Evolutionary conservation across 208 protist genomes (phyloP).

Genomic region (Crithidia mellificae): DNA sequence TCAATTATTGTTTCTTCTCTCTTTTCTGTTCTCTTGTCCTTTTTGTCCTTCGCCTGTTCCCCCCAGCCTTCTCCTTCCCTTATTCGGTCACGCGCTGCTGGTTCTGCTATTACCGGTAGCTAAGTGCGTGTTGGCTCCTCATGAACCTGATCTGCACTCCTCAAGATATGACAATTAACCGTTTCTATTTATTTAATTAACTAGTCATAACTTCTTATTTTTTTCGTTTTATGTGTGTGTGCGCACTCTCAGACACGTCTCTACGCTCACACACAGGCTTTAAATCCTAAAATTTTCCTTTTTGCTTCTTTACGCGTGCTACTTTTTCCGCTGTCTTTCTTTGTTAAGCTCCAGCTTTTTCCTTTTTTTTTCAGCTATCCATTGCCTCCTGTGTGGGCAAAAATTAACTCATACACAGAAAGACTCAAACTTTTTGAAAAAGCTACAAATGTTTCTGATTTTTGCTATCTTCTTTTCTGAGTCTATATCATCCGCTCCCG

Average conservation of each 20-base stretch:
- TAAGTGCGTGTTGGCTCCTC: not conserved
- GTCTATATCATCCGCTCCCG: not conserved
- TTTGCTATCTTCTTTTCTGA: not conserved
- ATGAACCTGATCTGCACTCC: not conserved
- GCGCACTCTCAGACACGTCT: not conserved
- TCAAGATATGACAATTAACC: not conserved
- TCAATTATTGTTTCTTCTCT: not conserved
- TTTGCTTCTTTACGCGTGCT: not conserved
- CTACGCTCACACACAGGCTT: not conserved
- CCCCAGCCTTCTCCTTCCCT: not conserved
- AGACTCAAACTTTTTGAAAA: not conserved
- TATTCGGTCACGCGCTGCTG: not conserved
- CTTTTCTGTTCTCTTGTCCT: not conserved
- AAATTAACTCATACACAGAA: not conserved
- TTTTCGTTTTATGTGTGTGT: not conserved
- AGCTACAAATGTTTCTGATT: not conserved
- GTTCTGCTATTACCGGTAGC: slow-evolving; percentile 5
- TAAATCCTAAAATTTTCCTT: not conserved
- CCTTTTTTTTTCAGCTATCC: not conserved
- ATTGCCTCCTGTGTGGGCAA: not conserved
- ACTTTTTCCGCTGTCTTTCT: not conserved
- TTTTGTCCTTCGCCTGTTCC: not conserved
- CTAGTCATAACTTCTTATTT: not conserved
- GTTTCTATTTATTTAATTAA: too few species aligned
- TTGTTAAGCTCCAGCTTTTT: not conserved